phyloP scores from a whole-genome alignment of 78 protist species.

The Chrysochromulina tobinii region DNA sequence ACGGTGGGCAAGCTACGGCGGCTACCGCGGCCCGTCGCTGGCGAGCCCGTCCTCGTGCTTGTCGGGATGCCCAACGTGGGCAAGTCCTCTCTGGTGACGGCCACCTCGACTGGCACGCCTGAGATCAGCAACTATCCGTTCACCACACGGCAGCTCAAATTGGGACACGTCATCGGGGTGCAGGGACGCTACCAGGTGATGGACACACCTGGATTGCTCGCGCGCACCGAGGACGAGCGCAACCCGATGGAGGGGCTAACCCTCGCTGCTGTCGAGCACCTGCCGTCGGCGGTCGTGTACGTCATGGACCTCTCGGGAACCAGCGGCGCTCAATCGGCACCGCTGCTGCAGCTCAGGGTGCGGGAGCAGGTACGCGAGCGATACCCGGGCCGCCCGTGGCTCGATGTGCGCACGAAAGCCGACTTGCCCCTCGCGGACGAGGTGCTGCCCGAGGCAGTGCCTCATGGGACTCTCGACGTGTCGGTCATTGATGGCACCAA shows the following conservation, averaged over 20 bases:
- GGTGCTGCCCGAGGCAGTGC: background rate
- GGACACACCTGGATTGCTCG: slow-evolving; percentile 28
- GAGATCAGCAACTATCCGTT: slow-evolving; percentile 13
- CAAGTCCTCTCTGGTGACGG: background rate
- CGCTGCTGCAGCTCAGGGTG: background rate
- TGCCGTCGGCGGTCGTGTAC: background rate
- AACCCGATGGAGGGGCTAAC: slow-evolving; percentile 21
- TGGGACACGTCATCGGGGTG: background rate
- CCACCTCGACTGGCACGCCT: background rate
- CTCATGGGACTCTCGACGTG: background rate
- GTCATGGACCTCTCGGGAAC: slow-evolving; percentile 7
- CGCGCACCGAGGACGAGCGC: background rate
- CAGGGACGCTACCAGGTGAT: background rate
- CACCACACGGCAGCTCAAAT: background rate
- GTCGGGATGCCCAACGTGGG: slow-evolving; percentile 37
- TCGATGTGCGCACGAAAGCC: slow-evolving; percentile 18
- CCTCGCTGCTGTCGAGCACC: background rate
- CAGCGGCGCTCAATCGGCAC: background rate
- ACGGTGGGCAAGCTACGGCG: background rate
- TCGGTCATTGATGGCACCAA: background rate
- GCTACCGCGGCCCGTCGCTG: background rate
- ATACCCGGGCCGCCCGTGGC: background rate
- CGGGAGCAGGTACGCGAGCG: background rate
- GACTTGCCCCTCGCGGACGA: slow-evolving; percentile 4
- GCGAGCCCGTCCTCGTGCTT: background rate